Evolutionary conservation across 2,329 filamentous ascomycete genomes (phyloP).

Genomic region (Cyclaneusma minus): DNA sequence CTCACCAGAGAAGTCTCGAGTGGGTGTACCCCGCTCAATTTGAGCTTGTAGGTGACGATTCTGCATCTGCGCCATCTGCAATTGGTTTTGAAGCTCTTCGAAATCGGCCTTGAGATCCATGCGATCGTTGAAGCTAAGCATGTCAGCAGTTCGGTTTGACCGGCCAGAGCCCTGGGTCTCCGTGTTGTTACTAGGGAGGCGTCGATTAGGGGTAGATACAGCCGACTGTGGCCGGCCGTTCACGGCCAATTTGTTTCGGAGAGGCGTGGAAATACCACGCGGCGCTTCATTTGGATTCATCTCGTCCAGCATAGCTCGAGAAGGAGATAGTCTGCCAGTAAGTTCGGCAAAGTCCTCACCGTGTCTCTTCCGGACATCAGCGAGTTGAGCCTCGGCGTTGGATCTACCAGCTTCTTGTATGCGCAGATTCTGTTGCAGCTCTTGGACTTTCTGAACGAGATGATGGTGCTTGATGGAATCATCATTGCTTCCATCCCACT

Average conservation of each 20-base stretch:
- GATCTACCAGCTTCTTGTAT: constrained; percentile 67
- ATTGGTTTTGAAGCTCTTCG: constrained; percentile 83
- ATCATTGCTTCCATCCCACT: constrained; percentile 41
- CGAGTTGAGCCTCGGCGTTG: constrained; percentile 70
- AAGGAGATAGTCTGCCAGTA: constrained; percentile 43
- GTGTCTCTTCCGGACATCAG: constrained; percentile 60
- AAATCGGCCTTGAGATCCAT: constrained; percentile 86
- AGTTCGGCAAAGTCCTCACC: constrained; percentile 55
- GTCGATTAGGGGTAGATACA: constrained; percentile 62
- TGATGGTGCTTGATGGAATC: constrained; percentile 58
- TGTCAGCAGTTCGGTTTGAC: constrained; percentile 76
- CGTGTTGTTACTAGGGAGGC: constrained; percentile 48
- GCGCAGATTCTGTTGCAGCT: constrained; percentile 74
- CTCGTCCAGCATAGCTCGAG: constrained; percentile 67
- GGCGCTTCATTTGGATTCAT: constrained; percentile 73
- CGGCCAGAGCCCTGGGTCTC: constrained; percentile 57
- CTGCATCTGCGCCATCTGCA: constrained; percentile 89
- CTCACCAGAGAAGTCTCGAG: constrained; percentile 46
- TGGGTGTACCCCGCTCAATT: constrained; percentile 52
- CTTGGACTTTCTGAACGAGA: constrained; percentile 72
- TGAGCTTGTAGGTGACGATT: constrained; percentile 86
- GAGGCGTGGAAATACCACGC: constrained; percentile 54
- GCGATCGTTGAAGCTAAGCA: constrained; percentile 67
- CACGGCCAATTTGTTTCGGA: constrained; percentile 30
- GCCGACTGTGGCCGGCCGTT: constrained; percentile 51